Base-by-base conservation (phyloP, 208 protist species). In the Leishmania braziliensis region DNA sequence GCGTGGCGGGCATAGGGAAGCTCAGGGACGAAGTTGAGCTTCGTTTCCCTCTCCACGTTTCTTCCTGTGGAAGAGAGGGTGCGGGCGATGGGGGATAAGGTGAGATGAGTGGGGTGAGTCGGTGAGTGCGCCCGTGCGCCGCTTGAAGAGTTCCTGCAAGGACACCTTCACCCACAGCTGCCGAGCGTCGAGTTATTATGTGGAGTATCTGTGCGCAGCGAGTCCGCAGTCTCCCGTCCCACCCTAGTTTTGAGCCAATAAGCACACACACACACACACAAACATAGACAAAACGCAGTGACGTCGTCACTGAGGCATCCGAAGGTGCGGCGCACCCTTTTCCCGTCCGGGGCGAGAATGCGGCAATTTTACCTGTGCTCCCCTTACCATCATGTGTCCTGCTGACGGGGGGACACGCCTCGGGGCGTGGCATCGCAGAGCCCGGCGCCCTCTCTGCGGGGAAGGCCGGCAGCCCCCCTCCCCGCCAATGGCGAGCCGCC, bases 1-100 rank as follows among this genome's bases (percentile, higher is more conserved):
- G 39, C 77, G 63, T 18, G 79, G 36, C 39, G 73, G 73, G 12
- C 33, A 60, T 68, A 78, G 36, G 18, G 29, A 60, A 23, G 68
- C 68, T 72, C 68, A 72, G 6, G 68, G 68, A 33, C 39, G 43
- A 36, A 72, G 68, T 51, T 72, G 36, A 72, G 1, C 5, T 2
- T 43, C 9, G 43, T 51, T 43, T 72, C 20, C 39, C 39, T 72
- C 36, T 20, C 18, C 43, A 50, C 23, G 23, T 51, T 26, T 72
- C 10, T 23, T 50, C 43, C 0, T 26, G 36, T 29, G 20, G 14
- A 5, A 43, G 63, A 43, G 58, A 48, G 76, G 46, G 39, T 63
- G 58, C 50, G 54, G 2, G 72, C 0, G 14, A 51, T 23, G 56
- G 8, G 8, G 68, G 39, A 5, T 8, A 69, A 36, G 10, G 36